A percentile compares a stretch with the other conserved stretches of the same genome.
These are phyloP conservation scores for Cucumis melo DNA, from an alignment of 306 rosid genomes.

Conservation along the genomic window DNA sequence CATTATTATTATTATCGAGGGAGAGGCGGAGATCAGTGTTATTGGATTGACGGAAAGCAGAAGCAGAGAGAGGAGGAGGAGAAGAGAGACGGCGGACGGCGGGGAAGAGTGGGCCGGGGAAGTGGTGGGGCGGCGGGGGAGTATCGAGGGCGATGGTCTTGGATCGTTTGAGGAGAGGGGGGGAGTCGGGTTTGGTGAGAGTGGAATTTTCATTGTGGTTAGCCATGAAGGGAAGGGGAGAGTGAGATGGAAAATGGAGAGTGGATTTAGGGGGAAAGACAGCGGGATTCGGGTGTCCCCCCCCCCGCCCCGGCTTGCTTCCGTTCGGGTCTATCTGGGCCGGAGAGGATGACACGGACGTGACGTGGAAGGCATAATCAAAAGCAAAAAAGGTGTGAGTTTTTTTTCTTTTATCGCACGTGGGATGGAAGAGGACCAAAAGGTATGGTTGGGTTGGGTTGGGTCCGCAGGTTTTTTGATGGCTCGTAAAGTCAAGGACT, in stretches of 20 bases:
- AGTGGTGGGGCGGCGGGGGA: not conserved
- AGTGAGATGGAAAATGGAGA: not conserved
- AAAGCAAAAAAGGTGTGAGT: too few relatives aligned
- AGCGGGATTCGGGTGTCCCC: not conserved
- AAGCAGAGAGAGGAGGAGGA: not conserved
- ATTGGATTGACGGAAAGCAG: slow-evolving; percentile 3
- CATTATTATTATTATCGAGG: slow-evolving; percentile 2
- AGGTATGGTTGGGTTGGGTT: too few relatives aligned
- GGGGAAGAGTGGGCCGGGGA: slow-evolving; percentile 38
- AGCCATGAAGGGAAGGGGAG: not conserved
- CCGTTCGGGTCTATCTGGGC: not conserved
- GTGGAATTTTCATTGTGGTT: not conserved
- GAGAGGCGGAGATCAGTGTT: slow-evolving; percentile 30
- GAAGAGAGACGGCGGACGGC: slow-evolving; percentile 23
- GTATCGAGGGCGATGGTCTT: slow-evolving; percentile 24
- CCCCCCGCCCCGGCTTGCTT: not conserved
- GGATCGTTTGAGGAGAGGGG: slow-evolving; percentile 42
- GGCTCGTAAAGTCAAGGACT: too few relatives aligned
- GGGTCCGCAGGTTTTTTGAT: too few relatives aligned
- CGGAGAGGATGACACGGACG: not conserved
- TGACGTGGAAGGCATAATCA: not conserved
- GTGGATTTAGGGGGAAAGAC: not conserved
- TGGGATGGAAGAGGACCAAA: too few relatives aligned
- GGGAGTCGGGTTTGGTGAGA: slow-evolving; percentile 17
- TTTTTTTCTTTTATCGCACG: too few relatives aligned